Evolutionary conservation across 306 rosid genomes (phyloP), one percentile per base, ranked within the genome.

Genomic region (Cucurbita moschata): DNA sequence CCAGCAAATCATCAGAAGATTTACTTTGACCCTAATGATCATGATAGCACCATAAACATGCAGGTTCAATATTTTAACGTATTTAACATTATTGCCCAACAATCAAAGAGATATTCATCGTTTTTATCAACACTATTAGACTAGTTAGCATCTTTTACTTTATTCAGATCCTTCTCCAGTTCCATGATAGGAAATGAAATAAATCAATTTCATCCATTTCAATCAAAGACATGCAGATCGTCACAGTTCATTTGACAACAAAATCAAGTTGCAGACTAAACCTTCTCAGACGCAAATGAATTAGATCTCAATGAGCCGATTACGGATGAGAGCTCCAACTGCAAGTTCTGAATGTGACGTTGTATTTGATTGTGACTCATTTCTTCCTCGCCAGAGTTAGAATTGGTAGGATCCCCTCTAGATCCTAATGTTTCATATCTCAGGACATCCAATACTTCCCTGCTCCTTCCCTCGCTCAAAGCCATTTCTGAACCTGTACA

Each of bases 291-390:
- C 37, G 77, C 76, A 60, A 53, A 70, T 52, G 87, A 15, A 53
- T 74, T 82, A 57, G 82, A 82, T 82, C 87, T 88, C 88, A 95
- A 64, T 1, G 59, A 79, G 67, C 63, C 72, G 57, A 88, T 90
- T 26, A 63, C 83, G 44, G 89, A 77, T 68, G 88, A 84, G 59
- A 91, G 91, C 87, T 91, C 93, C 16, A 73, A 84, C 76, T 95
- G 81, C 72, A 91, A 86, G 50, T 77, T 74, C 75, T 78, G 84
- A 82, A 95, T 81, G 57, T 83, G 90, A 72, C 72, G 76, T 79
- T 69, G 80, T 35, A 91, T 61, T 81, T 85, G 85, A 72, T 30
- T 70, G 64, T 60, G 79, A 75, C 71, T 74, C 76, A 81, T 74
- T 75, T 72, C 80, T 64, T 82, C 75, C 46, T 46, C 50, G 40